phyloP scores from a whole-genome alignment of 768 basidiomycete genomes.

The Hericium alpestre region DNA sequence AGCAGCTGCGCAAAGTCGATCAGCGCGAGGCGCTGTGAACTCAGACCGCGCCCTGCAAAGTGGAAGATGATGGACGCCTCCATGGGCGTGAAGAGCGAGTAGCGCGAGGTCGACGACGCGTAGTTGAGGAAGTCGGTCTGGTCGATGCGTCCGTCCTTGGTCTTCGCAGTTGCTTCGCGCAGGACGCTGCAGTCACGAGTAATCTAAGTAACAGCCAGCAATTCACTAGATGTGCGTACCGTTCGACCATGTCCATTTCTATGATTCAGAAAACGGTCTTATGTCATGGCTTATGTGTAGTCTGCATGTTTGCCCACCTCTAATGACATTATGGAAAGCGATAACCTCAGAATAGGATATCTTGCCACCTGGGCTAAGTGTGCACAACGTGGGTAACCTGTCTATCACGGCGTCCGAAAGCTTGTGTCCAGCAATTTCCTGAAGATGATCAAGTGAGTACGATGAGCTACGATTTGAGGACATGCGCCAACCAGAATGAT shows the following conservation, averaged over 20 bases:
- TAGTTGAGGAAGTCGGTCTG: slow-evolving; percentile 92
- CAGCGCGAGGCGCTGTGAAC: slow-evolving; percentile 62
- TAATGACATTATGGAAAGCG: slow-evolving; percentile 93
- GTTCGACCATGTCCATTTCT: slow-evolving; percentile 97
- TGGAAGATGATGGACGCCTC: slow-evolving; percentile 98
- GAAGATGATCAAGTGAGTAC: slow-evolving; percentile 1
- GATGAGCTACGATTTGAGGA: neutral
- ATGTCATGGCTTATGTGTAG: neutral
- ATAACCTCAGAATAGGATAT: slow-evolving; percentile 95
- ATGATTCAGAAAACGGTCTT: slow-evolving; percentile 1
- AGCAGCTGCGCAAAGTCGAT: slow-evolving; percentile 88
- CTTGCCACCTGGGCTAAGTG: slow-evolving; percentile 75
- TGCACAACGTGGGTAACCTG: slow-evolving; percentile 83
- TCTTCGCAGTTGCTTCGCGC: slow-evolving; percentile 80
- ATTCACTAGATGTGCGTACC: slow-evolving; percentile 30
- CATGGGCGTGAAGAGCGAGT: slow-evolving; percentile 95
- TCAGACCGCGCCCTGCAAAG: slow-evolving; percentile 78
- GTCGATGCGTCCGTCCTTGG: slow-evolving; percentile 92
- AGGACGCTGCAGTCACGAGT: slow-evolving; percentile 47
- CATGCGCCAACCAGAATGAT: slow-evolving; percentile 71
- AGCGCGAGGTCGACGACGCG: slow-evolving; percentile 76
- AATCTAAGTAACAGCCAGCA: neutral
- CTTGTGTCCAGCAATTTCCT: slow-evolving; percentile 98
- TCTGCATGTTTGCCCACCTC: slow-evolving; percentile 41
- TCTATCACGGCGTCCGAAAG: slow-evolving; percentile 90